phyloP scores from a whole-genome alignment of 2,329 filamentous ascomycete genomes.

The Lachnellula occidentalis region DNA sequence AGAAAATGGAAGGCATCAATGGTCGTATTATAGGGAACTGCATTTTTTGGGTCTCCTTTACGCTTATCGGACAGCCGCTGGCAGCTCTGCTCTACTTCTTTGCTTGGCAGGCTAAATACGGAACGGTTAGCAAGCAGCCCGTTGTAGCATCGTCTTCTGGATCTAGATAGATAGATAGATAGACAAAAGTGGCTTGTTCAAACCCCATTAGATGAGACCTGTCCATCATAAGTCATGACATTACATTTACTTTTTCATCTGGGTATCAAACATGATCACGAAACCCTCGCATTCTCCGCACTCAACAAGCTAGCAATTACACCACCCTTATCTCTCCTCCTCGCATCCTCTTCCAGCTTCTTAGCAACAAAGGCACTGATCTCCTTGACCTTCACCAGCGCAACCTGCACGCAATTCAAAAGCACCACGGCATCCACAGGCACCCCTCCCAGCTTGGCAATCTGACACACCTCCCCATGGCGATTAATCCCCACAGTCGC shows the following conservation, averaged over 20 bases:
- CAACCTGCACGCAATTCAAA: slow-evolving; percentile 69
- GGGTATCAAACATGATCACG: slow-evolving; percentile 9
- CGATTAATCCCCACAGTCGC: slow-evolving; percentile 62
- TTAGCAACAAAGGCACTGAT: slow-evolving; percentile 68
- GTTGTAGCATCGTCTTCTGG: slow-evolving; percentile 4
- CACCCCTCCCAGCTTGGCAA: slow-evolving; percentile 83
- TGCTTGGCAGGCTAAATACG: slow-evolving; percentile 97
- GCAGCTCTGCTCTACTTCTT: slow-evolving; percentile 94
- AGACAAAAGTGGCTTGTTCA: too few relatives aligned
- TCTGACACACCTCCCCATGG: slow-evolving; percentile 31
- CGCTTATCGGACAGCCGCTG: slow-evolving; percentile 88
- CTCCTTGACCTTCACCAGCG: slow-evolving; percentile 74
- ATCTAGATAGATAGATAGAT: not conserved
- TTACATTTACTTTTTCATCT: not conserved
- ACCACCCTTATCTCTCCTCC: slow-evolving; percentile 71
- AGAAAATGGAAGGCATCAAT: slow-evolving; percentile 69
- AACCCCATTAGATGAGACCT: not conserved
- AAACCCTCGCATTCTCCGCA: slow-evolving; percentile 70
- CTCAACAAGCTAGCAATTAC: slow-evolving; percentile 71
- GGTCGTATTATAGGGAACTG: slow-evolving; percentile 82
- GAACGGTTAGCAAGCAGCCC: slow-evolving; percentile 56
- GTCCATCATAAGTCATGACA: not conserved
- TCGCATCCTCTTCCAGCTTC: slow-evolving; percentile 71
- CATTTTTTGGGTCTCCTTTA: slow-evolving; percentile 96
- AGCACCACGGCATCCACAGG: slow-evolving; percentile 75